These are phyloP conservation scores for Podaxis carcinomalis DNA, from an alignment of 768 basidiomycete genomes.

Conservation along the genomic window DNA sequence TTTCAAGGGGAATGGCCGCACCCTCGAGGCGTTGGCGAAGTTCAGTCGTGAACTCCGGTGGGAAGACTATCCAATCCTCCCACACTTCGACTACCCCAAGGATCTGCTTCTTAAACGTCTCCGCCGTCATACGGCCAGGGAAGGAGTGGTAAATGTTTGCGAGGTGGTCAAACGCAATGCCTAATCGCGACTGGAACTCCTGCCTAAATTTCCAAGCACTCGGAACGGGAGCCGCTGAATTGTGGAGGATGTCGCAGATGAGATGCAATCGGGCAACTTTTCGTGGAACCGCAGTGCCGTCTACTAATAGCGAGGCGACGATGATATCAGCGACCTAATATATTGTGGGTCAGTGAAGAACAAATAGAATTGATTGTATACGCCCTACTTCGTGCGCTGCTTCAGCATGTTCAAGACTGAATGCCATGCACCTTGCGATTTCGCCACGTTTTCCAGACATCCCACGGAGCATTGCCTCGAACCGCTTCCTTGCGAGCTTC, in stretches of 20 bases:
- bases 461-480: conserved; percentile 87
- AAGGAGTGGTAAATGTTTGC: conserved; percentile 94
- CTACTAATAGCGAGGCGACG: conserved; percentile 81
- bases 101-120: conserved; percentile 93
- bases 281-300: conserved; percentile 93
- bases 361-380: not conserved
- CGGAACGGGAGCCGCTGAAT: conserved; percentile 89
- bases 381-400: conserved; percentile 80
- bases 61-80: conserved; percentile 98
- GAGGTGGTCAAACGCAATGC: conserved; percentile 94
- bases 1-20: conserved; percentile 24
- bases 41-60: conserved; percentile 77
- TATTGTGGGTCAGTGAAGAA: not conserved
- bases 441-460: conserved; percentile 85
- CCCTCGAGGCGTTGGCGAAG: conserved; percentile 77
- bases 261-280: conserved; percentile 94
- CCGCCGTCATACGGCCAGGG: conserved; percentile 93
- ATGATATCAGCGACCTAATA: conserved; percentile 87
- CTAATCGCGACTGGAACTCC: conserved; percentile 87
- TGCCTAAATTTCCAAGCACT: conserved; percentile 98
- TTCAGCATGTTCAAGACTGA: conserved; percentile 94
- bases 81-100: conserved; percentile 87
- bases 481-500: conserved; percentile 72
- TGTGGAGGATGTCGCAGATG: conserved; percentile 97
- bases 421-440: conserved; percentile 95